These are phyloP conservation scores for Tagetes erecta DNA, from an alignment of 129 eudicot species.

Conservation along the genomic window DNA sequence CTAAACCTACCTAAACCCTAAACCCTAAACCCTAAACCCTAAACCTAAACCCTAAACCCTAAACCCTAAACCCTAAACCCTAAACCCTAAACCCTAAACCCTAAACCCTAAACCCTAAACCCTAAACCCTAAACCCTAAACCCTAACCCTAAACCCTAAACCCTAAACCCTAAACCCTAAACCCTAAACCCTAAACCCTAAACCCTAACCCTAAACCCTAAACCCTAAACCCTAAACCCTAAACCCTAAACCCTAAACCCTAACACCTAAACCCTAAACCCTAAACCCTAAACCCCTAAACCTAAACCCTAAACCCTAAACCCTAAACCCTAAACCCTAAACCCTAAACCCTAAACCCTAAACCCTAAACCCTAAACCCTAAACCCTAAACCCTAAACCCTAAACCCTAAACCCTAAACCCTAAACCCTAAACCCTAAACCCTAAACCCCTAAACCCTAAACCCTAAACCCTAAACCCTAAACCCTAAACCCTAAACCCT, in stretches of 20 bases:
- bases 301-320: slow-evolving; percentile 22
- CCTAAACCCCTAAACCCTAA: slow-evolving; percentile 11
- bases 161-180: slow-evolving; percentile 21
- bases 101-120: slow-evolving; percentile 20
- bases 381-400: slow-evolving; percentile 20
- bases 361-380: slow-evolving; percentile 20
- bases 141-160: slow-evolving; percentile 21
- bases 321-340: slow-evolving; percentile 23
- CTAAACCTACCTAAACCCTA: slow-evolving; percentile 6
- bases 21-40: slow-evolving; percentile 14
- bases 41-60: slow-evolving; percentile 4
- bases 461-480: slow-evolving; percentile 19
- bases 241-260: slow-evolving; percentile 34
- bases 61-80: slow-evolving; percentile 7
- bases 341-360: slow-evolving; percentile 21
- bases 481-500: slow-evolving; percentile 22
- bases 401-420: slow-evolving; percentile 19
- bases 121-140: slow-evolving; percentile 15
- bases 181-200: slow-evolving; percentile 10
- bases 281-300: slow-evolving; percentile 31
- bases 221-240: slow-evolving; percentile 32
- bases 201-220: slow-evolving; percentile 14
- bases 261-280: slow-evolving; percentile 32
- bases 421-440: slow-evolving; percentile 1
- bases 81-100: slow-evolving; percentile 19